Evolutionary conservation across 371 early-diverging fungal species (phyloP).

Genomic region (Paraphysoderma sedebokerense): DNA sequence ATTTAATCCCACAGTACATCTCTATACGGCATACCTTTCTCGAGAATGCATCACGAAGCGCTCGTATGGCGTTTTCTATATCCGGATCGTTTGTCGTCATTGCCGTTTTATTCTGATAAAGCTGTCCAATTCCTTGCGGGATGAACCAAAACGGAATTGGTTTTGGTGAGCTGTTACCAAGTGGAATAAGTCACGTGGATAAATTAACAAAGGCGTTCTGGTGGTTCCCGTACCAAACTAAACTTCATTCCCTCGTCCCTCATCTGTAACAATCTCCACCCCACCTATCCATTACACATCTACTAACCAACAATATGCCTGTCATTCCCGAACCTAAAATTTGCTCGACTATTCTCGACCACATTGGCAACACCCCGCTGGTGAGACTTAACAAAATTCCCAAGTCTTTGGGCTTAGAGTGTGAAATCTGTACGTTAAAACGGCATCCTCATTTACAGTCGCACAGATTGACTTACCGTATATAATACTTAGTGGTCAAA

Average conservation of each 20-base stretch:
- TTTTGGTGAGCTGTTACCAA: too few relatives aligned
- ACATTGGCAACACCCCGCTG: slow-evolving; percentile 90
- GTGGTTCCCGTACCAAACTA: background rate
- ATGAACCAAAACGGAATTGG: too few relatives aligned
- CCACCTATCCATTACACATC: slow-evolving; percentile 46
- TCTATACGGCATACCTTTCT: too few relatives aligned
- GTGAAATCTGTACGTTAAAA: slow-evolving; percentile 67
- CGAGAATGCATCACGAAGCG: too few relatives aligned
- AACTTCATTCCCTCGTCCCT: background rate
- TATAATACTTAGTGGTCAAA: slow-evolving; percentile 56
- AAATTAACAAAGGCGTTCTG: background rate
- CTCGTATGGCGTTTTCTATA: too few relatives aligned
- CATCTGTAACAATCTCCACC: background rate
- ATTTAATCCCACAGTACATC: too few relatives aligned
- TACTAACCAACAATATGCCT: background rate
- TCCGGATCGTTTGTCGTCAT: too few relatives aligned
- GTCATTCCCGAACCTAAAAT: background rate
- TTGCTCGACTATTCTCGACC: slow-evolving; percentile 52
- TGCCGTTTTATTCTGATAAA: too few relatives aligned
- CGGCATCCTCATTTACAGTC: background rate
- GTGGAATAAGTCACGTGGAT: too few relatives aligned
- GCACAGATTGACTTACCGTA: background rate
- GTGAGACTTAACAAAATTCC: slow-evolving; percentile 77
- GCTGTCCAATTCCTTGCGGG: too few relatives aligned
- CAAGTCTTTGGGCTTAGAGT: slow-evolving; percentile 68